These are phyloP conservation scores for Chaetomiaceae sp. DNA, from an alignment of 2,329 filamentous ascomycete genomes.

Conservation along the genomic window DNA sequence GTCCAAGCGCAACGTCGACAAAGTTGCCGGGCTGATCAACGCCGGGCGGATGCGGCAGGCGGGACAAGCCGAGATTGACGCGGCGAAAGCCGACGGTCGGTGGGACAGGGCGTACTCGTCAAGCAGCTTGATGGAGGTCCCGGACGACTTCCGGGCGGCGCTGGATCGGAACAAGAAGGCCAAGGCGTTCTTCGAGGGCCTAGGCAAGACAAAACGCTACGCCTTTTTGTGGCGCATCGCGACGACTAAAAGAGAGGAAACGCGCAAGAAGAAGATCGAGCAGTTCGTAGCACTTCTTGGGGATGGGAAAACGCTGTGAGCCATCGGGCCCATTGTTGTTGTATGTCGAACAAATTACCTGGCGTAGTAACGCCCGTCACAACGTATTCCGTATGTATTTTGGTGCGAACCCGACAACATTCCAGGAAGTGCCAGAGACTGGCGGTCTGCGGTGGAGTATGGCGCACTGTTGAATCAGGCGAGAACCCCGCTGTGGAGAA, in stretches of 20 bases:
- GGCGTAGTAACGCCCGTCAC: too few relatives aligned
- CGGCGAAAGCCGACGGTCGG: constrained; percentile 53
- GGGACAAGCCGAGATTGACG: constrained; percentile 48
- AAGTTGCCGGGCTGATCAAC: constrained; percentile 41
- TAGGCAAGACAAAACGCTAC: constrained; percentile 46
- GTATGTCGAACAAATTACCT: too few relatives aligned
- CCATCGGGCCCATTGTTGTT: constrained; percentile 41
- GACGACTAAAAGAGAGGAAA: constrained; percentile 38
- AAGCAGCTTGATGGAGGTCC: constrained; percentile 42
- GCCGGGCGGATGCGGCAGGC: constrained; percentile 46
- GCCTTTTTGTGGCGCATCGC: constrained; percentile 43
- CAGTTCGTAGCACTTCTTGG: constrained; percentile 40
- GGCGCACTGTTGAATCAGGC: too few relatives aligned
- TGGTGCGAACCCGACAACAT: too few relatives aligned
- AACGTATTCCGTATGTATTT: too few relatives aligned
- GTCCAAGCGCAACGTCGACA: constrained; percentile 56
- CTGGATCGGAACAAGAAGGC: constrained; percentile 36
- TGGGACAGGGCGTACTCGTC: constrained; percentile 56
- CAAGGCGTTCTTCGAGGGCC: constrained; percentile 37
- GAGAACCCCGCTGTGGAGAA: too few relatives aligned
- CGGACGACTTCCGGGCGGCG: constrained; percentile 45
- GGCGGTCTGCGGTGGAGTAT: too few relatives aligned
- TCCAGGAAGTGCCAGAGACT: too few relatives aligned
- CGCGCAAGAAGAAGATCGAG: constrained; percentile 36
- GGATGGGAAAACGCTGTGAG: constrained; percentile 30